Evolutionary conservation across 2,329 filamentous ascomycete genomes (phyloP), one percentile per base, ranked within the genome.

Genomic region (Sarocladium strictum): DNA sequence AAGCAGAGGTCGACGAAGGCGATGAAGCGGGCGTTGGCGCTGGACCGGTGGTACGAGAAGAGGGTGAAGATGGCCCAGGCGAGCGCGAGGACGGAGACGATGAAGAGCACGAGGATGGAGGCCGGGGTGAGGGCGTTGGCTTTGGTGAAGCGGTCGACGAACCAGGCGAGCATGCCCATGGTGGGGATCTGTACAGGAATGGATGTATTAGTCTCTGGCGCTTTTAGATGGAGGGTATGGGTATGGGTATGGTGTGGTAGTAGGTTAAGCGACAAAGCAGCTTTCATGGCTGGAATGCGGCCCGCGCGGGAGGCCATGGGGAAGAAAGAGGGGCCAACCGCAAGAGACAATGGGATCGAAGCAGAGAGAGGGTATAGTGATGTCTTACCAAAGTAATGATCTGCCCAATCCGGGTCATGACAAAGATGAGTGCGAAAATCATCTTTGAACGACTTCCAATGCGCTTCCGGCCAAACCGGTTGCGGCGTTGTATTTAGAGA

Each of bases 101-200:
- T 85, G 76, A 87, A 87, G 61, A 86, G 75, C 60, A 86, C 73
- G 57, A 87, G 79, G 66, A 86, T 78, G 65, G 80, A 81, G 67
- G 76, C 72, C 23, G 84, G 84, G 1, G 83, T 84, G 53, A 86
- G 72, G 57, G 73, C 65, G 68, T 86, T 85, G 62, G 67, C 63
- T 53, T 70, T 65, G 62, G 79, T 75, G 69, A 81, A 86, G 60
- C 76, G 75, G 68, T 85, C 69, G 59, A 87, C 79, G 65, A 87
- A 86, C 74, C 78, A 86, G 62, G 80, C 77, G 53, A 86, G 78
- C 79, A 87, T 85, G 69, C 84, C 83, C 68, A 87, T 76, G 23
- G 73, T 77, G 41, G 83, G 83, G 65, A 85, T 84, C 83, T 86
- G 23, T 26, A 24, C 10, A 59, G n/a, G 14, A 1, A 7, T 4